Conservation (phyloP, 176 grass and related monocot species). For the Musa itinerans region DNA sequence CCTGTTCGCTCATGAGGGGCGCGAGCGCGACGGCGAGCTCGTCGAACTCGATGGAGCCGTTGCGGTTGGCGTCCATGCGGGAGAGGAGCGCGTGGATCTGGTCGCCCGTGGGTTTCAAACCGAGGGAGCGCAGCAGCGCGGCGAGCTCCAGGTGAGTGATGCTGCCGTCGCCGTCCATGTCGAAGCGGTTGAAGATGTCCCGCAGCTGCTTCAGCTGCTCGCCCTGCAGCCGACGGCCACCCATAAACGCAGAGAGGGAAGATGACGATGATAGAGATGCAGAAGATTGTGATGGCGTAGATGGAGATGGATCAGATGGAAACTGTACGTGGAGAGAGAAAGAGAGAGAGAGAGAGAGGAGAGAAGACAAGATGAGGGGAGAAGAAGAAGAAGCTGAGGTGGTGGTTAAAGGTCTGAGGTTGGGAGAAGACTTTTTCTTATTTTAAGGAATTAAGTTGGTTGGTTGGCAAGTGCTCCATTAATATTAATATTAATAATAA, state of each 20-base stretch:
- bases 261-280: no score
- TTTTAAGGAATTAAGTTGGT: no score
- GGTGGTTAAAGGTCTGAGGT: background rate
- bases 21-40: slow-evolving; percentile 5
- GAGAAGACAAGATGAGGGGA: background rate
- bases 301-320: no score
- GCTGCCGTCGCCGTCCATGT: slow-evolving; percentile 19
- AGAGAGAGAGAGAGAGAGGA: background rate
- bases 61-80: slow-evolving; percentile 9
- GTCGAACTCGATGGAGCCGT: slow-evolving; percentile 13
- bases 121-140: slow-evolving; percentile 9
- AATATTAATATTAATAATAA: no score
- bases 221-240: background rate
- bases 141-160: slow-evolving; percentile 13
- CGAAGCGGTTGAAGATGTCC: slow-evolving; percentile 15
- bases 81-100: slow-evolving; percentile 11
- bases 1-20: slow-evolving; percentile 8
- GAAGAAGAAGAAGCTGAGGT: background rate
- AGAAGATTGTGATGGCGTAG: no score
- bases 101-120: slow-evolving; percentile 12
- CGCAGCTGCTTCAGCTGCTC: slow-evolving; percentile 7
- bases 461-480: no score
- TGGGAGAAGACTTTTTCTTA: background rate
- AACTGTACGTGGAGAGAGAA: background rate
- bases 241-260: background rate